Conservation (phyloP, 2,329 filamentous ascomycete genomes). For the Apiospora saccharicola region DNA sequence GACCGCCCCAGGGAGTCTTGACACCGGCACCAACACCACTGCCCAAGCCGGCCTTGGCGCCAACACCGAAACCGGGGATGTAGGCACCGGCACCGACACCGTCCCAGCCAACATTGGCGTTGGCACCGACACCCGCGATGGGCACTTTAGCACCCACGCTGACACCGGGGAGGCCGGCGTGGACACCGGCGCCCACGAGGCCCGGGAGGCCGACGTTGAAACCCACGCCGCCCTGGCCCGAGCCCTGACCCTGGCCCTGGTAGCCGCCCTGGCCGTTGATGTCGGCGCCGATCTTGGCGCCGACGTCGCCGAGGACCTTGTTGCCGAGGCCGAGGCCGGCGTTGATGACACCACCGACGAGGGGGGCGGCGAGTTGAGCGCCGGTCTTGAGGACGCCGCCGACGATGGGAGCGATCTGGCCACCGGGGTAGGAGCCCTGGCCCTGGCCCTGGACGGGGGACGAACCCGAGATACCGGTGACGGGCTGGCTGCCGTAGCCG, state of each 20-base stretch:
- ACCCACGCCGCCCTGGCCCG: neutral
- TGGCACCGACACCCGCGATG: neutral
- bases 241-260: neutral
- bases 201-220: neutral
- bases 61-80: neutral
- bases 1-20: neutral
- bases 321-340: neutral
- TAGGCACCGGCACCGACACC: neutral
- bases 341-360: too few relatives aligned
- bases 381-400: neutral
- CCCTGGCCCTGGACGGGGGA: neutral
- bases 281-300: neutral
- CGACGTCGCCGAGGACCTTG: neutral
- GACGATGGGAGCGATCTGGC: too few relatives aligned
- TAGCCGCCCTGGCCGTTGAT: neutral
- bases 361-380: neutral
- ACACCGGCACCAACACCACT: neutral
- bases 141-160: neutral
- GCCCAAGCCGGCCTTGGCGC: neutral
- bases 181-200: neutral
- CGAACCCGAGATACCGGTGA: neutral
- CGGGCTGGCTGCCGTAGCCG: neutral
- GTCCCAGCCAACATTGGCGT: neutral
- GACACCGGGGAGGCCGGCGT: too few relatives aligned
- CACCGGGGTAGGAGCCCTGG: neutral